Evolutionary conservation across 768 basidiomycete species (phyloP), one percentile per base, ranked within the genome.

Genomic region (Agrocybe chaxingu): DNA sequence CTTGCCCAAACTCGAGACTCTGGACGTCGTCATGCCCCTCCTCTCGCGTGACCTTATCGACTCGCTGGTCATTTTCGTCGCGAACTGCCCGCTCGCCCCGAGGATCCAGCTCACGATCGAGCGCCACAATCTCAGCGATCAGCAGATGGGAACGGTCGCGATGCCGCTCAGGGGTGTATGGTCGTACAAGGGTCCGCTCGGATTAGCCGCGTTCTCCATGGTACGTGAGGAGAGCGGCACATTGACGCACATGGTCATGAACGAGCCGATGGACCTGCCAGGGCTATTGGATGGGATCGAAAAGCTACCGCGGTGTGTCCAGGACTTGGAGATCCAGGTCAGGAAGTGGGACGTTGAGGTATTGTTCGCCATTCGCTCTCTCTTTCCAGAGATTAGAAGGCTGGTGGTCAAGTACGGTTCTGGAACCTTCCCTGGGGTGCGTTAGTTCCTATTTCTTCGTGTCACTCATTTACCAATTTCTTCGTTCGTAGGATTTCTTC

Each of bases 281-380:
- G 42, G 34, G 6, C 47, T 64, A 3, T 49, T 64, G 10, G 45
- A 50, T 13, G 62, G 56, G 1, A 39, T 68, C 7, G 64, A 62
- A 48, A 57, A 55, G 30, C 54, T 68, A 2, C 59, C 62, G 2
- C 39, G 45, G 29, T 49, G 55, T 4, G 42, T 67, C 0, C 45
- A 53, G 7, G 54, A 53, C 4, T 42, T 69, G 12, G 61, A 66
- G n/a, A 38, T 69, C 1, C 55, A 61, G 33, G 47, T 68, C 1
- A 45, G 57, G 8, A 51, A 53, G 10, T 69, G 66, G 63, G 68
- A 69, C 32, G 56, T 64, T 1, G 68, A 69, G 51, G 49, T 68
- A 6, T 52, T 68, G 8, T 69, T 63, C 36, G 68, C 68, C 0
- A 55, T 65, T 8, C 59, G 61, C 11, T 42, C 58, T 2, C 47